Base-by-base conservation (phyloP, 345 rosid genomes). In the Brassica carinata region DNA sequence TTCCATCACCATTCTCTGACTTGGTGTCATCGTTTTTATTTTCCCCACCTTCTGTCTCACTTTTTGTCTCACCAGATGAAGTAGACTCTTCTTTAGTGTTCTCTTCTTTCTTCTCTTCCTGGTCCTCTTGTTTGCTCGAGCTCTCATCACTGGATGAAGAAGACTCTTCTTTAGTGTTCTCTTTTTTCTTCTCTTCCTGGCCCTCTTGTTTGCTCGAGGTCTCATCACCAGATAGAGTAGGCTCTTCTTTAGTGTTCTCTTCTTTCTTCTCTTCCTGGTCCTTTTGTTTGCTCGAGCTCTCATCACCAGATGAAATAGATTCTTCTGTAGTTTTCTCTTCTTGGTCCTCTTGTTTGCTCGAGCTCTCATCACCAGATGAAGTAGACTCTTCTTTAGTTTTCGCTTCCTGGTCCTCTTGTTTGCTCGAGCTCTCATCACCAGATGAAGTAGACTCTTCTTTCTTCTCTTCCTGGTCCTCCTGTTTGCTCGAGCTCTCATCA, bases 401-500 rank as follows among this genome's bases (percentile, higher is more conserved):
- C 18, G n/a, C 58, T n/a, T 15, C 61, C 7, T 55, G 61, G 10
- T 55, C 61, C 8, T 17, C 19, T 55, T 55, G 26, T 55, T 55
- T 55, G 61, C 61, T 17, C 26, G 58, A 51, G 18, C 58, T 51
- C 51, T 43, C 51, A 43, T 43, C 51, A 43, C 17, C 2, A 48
- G 57, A 4, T 1, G 17, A 48, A 13, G 87, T 85, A 65, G 73
- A 63, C 71, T 82, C 88, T 64, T 85, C 79, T 74, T 76, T 87
- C 81, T 83, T 86, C 73, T 81, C 85, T 67, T 86, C 90, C 59
- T 82, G 85, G 57, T 72, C 83, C 57, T 85, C 92, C 77, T 74
- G 81, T 5, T 80, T 76, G 61, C 67, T 43, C 5, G 51, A 43
- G n/a, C 51, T 43, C 18, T n/a, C 58, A 51, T 77, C 81, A 58